Evolutionary conservation across 768 basidiomycete genomes (phyloP).

Genomic region (Hemileccinum impolitum): DNA sequence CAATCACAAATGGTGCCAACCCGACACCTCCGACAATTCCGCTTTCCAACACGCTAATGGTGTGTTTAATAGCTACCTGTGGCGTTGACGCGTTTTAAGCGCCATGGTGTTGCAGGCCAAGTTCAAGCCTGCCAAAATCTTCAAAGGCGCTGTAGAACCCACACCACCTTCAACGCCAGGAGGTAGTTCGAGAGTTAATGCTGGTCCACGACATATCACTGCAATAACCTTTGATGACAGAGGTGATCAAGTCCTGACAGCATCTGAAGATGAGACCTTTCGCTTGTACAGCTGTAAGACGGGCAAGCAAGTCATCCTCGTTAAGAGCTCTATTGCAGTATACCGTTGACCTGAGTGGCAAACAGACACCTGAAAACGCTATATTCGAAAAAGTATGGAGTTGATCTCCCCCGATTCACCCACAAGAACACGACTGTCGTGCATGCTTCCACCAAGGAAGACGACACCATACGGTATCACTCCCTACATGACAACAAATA

Average conservation of each 20-base stretch:
- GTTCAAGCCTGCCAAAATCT: conserved; percentile 87
- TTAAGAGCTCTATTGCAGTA: conserved; percentile 11
- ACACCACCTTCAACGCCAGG: conserved; percentile 47
- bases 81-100: not conserved
- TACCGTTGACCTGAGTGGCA: conserved; percentile 27
- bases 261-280: conserved; percentile 90
- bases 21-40: conserved; percentile 35
- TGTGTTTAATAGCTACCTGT: conserved; percentile 21
- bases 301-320: conserved; percentile 78
- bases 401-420: conserved; percentile 91
- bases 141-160: conserved; percentile 72
- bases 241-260: conserved; percentile 83
- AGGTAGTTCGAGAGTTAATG: conserved; percentile 30
- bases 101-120: conserved; percentile 45
- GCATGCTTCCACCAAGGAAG: conserved; percentile 91
- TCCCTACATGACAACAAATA: conserved; percentile 97
- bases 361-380: conserved; percentile 70
- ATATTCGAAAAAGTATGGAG: conserved; percentile 95
- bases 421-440: conserved; percentile 84
- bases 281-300: conserved; percentile 83
- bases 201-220: conserved; percentile 73
- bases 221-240: conserved; percentile 88
- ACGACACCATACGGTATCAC: conserved; percentile 93
- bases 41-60: conserved; percentile 52
- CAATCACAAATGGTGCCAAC: conserved; percentile 33